These are phyloP conservation scores for Penstemon barbatus DNA, from an alignment of 257 asterid species.

Conservation along the genomic window DNA sequence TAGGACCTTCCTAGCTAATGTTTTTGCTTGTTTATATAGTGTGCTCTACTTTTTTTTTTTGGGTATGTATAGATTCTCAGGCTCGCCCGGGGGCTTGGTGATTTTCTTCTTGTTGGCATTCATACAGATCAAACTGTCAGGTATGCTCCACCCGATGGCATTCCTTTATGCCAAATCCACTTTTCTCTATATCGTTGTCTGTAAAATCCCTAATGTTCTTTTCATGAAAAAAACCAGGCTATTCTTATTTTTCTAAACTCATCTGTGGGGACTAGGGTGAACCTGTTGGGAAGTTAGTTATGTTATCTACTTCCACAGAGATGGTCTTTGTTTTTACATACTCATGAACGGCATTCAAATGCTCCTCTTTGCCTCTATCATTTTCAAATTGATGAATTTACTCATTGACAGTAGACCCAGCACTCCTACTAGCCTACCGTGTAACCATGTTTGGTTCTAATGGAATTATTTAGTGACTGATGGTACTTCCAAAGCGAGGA, in stretches of 20 bases:
- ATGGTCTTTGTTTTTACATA: not conserved
- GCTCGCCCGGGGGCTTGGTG: slow-evolving; percentile 96
- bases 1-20: slow-evolving; percentile 12
- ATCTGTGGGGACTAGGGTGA: slow-evolving; percentile 1
- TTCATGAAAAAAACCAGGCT: not conserved
- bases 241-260: not conserved
- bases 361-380: not conserved
- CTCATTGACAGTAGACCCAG: not conserved
- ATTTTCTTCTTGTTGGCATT: slow-evolving; percentile 98
- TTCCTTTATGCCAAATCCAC: slow-evolving; percentile 1
- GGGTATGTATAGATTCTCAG: slow-evolving; percentile 61
- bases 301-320: not conserved
- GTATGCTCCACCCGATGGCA: slow-evolving; percentile 36
- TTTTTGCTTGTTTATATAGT: slow-evolving; percentile 10
- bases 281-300: slow-evolving; percentile 6
- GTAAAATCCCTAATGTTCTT: slow-evolving; percentile 12
- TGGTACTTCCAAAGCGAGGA: not conserved
- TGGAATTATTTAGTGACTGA: slow-evolving; percentile 8
- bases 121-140: slow-evolving; percentile 95
- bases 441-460: not conserved
- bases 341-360: not conserved
- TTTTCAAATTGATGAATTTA: no score
- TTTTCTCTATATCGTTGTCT: not conserved
- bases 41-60: slow-evolving; percentile 21
- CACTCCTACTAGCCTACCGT: not conserved